A percentile compares a stretch with the other conserved stretches of the same genome.
phyloP scores from a whole-genome alignment of 106 monocot genomes.

The Chionographis japonica region DNA sequence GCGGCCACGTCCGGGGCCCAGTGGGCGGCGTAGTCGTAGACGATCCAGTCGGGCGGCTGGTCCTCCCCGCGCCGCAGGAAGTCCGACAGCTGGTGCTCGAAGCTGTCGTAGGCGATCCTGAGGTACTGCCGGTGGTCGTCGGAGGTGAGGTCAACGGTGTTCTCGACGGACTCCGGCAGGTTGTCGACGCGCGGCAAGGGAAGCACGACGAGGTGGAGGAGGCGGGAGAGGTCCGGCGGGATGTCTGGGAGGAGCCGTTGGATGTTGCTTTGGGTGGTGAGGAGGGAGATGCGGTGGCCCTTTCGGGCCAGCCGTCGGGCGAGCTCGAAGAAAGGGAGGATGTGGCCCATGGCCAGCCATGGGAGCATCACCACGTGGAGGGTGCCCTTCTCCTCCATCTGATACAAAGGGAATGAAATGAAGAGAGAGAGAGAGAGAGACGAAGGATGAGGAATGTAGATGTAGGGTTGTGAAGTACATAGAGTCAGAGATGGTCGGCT shows the following conservation, averaged over 20 bases:
- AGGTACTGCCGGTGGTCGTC: slow-evolving; percentile 6
- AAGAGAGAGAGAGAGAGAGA: no score
- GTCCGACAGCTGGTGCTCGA: slow-evolving; percentile 3
- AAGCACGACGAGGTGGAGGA: slow-evolving; percentile 1
- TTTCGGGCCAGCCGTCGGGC: background rate
- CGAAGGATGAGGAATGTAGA: no score
- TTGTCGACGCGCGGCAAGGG: background rate
- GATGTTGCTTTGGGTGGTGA: background rate
- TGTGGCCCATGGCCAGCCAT: slow-evolving; percentile 27
- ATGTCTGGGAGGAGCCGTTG: background rate
- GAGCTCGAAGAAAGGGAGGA: slow-evolving; percentile 18
- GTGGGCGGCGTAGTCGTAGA: slow-evolving; percentile 10
- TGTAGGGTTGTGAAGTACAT: no score
- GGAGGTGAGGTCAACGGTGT: slow-evolving; percentile 8
- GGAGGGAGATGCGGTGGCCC: slow-evolving; percentile 13
- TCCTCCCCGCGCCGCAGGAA: background rate
- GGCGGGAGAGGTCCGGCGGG: slow-evolving; percentile 1
- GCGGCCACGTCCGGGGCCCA: slow-evolving; percentile 11
- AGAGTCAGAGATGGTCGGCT: no score
- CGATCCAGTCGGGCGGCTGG: slow-evolving; percentile 11
- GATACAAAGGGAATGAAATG: no score
- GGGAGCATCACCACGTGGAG: slow-evolving; percentile 21
- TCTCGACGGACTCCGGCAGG: background rate
- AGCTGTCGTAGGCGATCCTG: slow-evolving; percentile 3
- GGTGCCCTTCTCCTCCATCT: background rate